Base-by-base conservation (phyloP, 495 filamentous ascomycete genomes). In the Cetradonia linearis region DNA sequence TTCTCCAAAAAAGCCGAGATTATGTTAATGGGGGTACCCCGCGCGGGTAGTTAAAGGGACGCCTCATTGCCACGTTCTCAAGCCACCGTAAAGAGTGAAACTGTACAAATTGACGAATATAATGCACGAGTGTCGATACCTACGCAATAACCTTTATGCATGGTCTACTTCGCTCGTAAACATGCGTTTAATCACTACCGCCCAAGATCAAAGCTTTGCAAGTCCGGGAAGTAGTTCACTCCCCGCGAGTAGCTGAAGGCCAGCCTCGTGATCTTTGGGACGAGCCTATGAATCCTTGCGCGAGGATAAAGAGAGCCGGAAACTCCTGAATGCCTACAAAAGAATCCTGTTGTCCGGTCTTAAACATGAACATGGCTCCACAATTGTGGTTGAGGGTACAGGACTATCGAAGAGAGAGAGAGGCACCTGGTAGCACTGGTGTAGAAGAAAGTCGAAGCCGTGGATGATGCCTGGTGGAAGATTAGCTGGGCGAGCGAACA, bases 191-290 rank as follows among this genome's bases (percentile, higher is more conserved):
- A n/a, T n/a, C n/a, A n/a, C n/a, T n/a, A n/a, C n/a, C n/a, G 49
- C 5, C 10, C 16, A 10, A 9, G 36, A 16, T 16, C 36, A 16
- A 38, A 16, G 36, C 36, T 16, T 38, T 16, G 36, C 36, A 38
- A 10, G 16, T 9, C 36, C 36, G 30, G 14, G 20, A 16, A 20
- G 23, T 20, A 18, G 27, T n/a, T 25, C n/a, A 56, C 14, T 40
- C 7, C 14, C 33, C 9, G 18, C 3, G 20, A 42, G 33, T 11
- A 31, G 18, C 14, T 27, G 18, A 47, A 53, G 31, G 30, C 20
- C n/a, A 8, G 14, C 20, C 55, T 9, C 8, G 36, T 11, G 53
- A 62, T 36, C 38, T 62, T 25, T 62, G 59, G 52, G 40, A 62
- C 30, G 44, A 48, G 52, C 59, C 5, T 56, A 62, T 30, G 11